These are phyloP conservation scores for Datisca glomerata DNA, from an alignment of 306 rosid species.

Conservation along the genomic window DNA sequence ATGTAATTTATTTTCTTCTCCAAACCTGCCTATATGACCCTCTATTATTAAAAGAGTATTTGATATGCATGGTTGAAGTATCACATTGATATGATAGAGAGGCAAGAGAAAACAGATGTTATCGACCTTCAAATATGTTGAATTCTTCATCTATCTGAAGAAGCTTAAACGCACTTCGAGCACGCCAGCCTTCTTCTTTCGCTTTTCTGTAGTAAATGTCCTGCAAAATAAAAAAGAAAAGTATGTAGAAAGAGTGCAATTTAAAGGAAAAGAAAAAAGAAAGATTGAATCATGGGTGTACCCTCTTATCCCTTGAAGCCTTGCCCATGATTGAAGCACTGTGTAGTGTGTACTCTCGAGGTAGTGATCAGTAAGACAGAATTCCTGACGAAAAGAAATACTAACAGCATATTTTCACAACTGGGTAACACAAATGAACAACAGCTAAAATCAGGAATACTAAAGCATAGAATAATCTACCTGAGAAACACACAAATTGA, in stretches of 20 bases:
- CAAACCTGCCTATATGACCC: no score
- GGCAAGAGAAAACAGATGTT: neutral
- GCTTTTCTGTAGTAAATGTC: slow-evolving; percentile 96
- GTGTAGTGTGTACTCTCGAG: neutral
- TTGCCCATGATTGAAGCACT: slow-evolving; percentile 48
- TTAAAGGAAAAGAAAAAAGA: slow-evolving; percentile 4
- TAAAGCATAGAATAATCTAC: no score
- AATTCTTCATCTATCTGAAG: slow-evolving; percentile 96
- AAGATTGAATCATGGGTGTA: slow-evolving; percentile 9
- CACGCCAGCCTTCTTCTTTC: slow-evolving; percentile 99
- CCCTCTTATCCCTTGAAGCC: slow-evolving; percentile 98
- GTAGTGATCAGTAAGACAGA: neutral
- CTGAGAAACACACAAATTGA: no score
- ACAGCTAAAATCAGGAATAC: no score
- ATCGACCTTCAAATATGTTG: slow-evolving; percentile 71
- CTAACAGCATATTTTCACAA: slow-evolving; percentile 5
- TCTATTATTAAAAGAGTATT: no score
- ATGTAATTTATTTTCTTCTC: no score
- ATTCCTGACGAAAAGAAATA: neutral
- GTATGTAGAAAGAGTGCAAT: no score
- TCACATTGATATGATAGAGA: neutral
- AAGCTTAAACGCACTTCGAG: slow-evolving; percentile 97
- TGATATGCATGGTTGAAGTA: neutral
- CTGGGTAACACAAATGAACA: no score
- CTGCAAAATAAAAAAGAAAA: slow-evolving; percentile 22